Evolutionary conservation across 177 flowering plant species (phyloP).

Genomic region (Telopea speciosissima): DNA sequence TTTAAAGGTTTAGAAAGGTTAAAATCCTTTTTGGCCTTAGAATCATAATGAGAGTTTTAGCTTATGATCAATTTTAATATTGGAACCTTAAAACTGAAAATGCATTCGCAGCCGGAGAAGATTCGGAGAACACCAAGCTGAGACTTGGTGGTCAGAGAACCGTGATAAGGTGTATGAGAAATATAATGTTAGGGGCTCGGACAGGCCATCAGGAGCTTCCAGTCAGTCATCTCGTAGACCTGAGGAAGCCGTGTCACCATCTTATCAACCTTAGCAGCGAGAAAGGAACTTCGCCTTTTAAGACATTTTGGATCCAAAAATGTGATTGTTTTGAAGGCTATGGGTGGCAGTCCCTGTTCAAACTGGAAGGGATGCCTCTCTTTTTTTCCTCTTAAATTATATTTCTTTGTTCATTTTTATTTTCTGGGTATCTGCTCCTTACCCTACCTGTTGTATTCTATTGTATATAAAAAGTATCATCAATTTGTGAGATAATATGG

Average conservation of each 20-base stretch:
- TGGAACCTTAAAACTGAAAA: neutral
- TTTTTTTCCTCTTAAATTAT: constrained; percentile 6
- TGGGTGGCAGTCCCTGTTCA: constrained; percentile 6
- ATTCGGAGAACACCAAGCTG: constrained; percentile 96
- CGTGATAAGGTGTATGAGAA: constrained; percentile 88
- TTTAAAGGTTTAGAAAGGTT: too few species aligned
- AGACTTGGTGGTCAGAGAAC: constrained; percentile 97
- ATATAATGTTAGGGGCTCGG: constrained; percentile 78
- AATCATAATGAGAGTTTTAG: neutral
- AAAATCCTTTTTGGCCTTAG: neutral
- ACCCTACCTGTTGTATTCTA: constrained; percentile 32
- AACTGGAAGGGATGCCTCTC: constrained; percentile 4
- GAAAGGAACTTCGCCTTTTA: neutral
- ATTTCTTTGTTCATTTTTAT: constrained; percentile 14
- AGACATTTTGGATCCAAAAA: constrained; percentile 19
- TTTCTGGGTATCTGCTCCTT: constrained; percentile 22
- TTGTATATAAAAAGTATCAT: constrained; percentile 42
- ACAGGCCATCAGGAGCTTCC: constrained; percentile 51
- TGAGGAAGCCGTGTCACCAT: constrained; percentile 43
- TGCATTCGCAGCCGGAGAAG: constrained; percentile 78
- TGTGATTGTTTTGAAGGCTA: constrained; percentile 8
- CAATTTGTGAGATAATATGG: constrained; percentile 16
- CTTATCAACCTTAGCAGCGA: constrained; percentile 30
- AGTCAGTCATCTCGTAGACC: constrained; percentile 53
- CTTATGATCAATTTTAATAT: neutral